phyloP scores from a whole-genome alignment of 176 grass and related monocot species.

The Ananas comosus region DNA sequence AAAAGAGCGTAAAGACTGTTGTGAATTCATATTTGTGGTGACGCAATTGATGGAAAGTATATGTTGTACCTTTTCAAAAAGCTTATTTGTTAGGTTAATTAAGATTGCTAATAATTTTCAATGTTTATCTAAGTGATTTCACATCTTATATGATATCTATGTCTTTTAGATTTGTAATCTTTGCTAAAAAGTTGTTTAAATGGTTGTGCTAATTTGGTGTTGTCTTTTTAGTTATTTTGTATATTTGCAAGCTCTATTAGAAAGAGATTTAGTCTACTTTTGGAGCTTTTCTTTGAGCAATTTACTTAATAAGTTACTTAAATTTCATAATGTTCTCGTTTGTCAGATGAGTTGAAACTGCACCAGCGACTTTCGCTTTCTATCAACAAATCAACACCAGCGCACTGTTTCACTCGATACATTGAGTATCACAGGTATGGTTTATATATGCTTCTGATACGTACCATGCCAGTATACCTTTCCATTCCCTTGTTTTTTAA shows the following conservation, averaged over 20 bases:
- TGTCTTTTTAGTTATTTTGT: neutral
- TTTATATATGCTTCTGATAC: neutral
- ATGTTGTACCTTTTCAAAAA: too few species aligned
- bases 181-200: neutral
- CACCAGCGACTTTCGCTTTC: conserved; percentile 88
- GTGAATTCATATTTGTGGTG: neutral
- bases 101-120: neutral
- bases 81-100: neutral
- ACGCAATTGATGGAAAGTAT: neutral
- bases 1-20: neutral
- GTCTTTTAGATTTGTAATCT: too few species aligned
- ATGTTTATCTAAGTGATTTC: neutral
- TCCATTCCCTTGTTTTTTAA: neutral
- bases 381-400: conserved; percentile 81
- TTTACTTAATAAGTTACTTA: neutral
- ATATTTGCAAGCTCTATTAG: neutral
- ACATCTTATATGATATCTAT: too few species aligned
- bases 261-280: neutral
- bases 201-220: neutral
- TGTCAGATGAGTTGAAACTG: conserved; percentile 76
- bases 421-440: conserved; percentile 74
- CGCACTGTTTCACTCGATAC: conserved; percentile 88
- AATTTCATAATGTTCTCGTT: conserved; percentile 2
- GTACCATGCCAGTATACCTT: neutral
- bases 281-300: neutral